Base-by-base conservation (phyloP, 495 filamentous ascomycete species). In the Apiosordaria backusii region DNA sequence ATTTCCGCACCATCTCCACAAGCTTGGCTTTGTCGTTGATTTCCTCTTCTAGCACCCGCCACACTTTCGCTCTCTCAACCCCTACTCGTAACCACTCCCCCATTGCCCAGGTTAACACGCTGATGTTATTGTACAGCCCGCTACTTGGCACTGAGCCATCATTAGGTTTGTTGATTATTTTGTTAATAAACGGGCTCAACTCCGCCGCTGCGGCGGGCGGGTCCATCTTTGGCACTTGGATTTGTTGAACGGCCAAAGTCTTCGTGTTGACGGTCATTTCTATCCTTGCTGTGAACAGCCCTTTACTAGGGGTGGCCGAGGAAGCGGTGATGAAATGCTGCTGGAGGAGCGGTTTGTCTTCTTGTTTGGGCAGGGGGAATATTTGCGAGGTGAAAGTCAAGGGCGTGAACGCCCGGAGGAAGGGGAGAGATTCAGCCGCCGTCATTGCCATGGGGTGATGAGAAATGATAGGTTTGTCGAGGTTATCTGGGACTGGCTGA, bases 321-420 rank as follows among this genome's bases (percentile, higher is more conserved):
- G 71, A 23, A 52, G 73, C 76, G 23, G 75, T 73, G 66, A 83
- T 78, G 50, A 58, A 45, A 75, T 84, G 75, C 6, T 74, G 74
- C 69, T 82, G 81, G 58, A 76, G 68, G 9, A 78, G 70, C 21
- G 73, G 62, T 24, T 72, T 57, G 57, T 69, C 50, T 4, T 74
- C 24, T 5, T 70, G 65, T 2, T 61, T 63, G 0, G 79, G 76
- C 0, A 84, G 64, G 4, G 80, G 70, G 4, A 78, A 78, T 63
- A 85, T 75, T 1, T 75, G 77, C 2, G 83, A 84, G 4, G 81
- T 77, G 66, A 84, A 86, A 23, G 76, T 73, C 2, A 89, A 72
- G 1, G 84, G 82, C 4, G 80, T 84, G 66, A 89, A 88, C 58
- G 82, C 75, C 69, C 83, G 79, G 0, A 88, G 81, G 70, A 81